phyloP scores from a whole-genome alignment of 129 eudicot species.

The Saposhnikovia divaricata region DNA sequence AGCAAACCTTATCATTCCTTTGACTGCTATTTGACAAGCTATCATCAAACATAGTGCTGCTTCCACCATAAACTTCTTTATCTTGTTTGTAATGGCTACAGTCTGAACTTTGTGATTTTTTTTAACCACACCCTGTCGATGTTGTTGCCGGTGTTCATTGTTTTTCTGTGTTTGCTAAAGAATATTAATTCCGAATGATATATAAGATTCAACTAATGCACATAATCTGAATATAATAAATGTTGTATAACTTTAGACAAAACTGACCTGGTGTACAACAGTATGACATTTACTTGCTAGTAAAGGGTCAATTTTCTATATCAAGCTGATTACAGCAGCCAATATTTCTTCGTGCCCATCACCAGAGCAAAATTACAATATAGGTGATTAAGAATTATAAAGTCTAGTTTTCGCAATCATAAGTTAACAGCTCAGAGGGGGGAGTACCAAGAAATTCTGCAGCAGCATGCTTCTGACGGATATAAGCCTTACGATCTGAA shows the following conservation, averaged over 20 bases:
- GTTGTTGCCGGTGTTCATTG: background rate
- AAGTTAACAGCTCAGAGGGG: no score
- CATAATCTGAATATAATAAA: background rate
- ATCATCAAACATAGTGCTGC: constrained; percentile 12
- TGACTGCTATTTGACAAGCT: constrained; percentile 20
- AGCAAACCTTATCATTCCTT: constrained; percentile 23
- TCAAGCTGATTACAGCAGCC: background rate
- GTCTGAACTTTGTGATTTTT: constrained; percentile 14
- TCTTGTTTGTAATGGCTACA: constrained; percentile 14
- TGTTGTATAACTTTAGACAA: background rate
- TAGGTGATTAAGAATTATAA: no score
- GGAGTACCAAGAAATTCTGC: no score
- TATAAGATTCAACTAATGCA: background rate
- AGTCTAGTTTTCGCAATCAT: no score
- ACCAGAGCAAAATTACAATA: no score
- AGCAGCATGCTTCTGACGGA: no score
- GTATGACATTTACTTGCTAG: background rate
- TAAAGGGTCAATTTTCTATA: background rate
- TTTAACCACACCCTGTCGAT: constrained; percentile 14
- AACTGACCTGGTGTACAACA: background rate
- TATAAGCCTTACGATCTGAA: no score
- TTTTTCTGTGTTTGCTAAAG: constrained; percentile 9
- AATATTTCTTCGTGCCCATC: no score
- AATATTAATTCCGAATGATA: background rate
- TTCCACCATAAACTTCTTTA: constrained; percentile 10